Evolutionary conservation across 2,329 filamentous ascomycete genomes (phyloP), one percentile per base, ranked within the genome.

Genomic region (Exophiala aquamarina): DNA sequence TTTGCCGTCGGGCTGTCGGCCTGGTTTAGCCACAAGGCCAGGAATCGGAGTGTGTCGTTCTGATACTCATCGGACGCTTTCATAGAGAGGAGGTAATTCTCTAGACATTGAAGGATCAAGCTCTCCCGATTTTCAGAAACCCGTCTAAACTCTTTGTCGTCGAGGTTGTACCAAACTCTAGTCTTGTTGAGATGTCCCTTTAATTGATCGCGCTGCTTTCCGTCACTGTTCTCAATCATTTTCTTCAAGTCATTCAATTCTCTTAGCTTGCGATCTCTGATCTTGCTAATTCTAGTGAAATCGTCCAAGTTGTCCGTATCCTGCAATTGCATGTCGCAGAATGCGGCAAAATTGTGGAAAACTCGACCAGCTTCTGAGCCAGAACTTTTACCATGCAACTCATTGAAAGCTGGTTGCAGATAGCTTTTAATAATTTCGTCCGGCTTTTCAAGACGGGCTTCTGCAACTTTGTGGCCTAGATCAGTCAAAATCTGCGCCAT

Each of bases 271-370:
- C 84, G 84, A 61, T 90, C 79, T 57, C 84, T 86, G 23, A 97
- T 75, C 58, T 83, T 89, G 61, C 87, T 81, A 33, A 96, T 78
- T 36, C 93, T 84, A 21, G 82, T 81, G 50, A 95, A 81, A 60
- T 98, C 93, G 64, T 95, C 89, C 1, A 91, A 71, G 26, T 85
- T 83, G 58, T 95, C 89, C 1, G 86, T 80, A 61, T 92, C 92
- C 60, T 95, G 87, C 8, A 98, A 75, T 64, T 98, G 93, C 61
- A 90, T 84, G 64, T 98, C 92, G 61, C 94, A 98, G 64, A 98
- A 98, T 41, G 84, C 80, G 19, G 94, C 93, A 66, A 97, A 97
- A 60, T 95, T 89, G 63, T 96, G 90, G 61, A 90, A 96, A 1
- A 97, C 93, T 56, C 89, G 79, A 1, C 91, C 90, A 2, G 91